A percentile compares a stretch with the other conserved stretches of the same genome.
These are phyloP conservation scores for Geotrichum cucujoidarum DNA, from an alignment of 1,139 yeast species.

Conservation along the genomic window DNA sequence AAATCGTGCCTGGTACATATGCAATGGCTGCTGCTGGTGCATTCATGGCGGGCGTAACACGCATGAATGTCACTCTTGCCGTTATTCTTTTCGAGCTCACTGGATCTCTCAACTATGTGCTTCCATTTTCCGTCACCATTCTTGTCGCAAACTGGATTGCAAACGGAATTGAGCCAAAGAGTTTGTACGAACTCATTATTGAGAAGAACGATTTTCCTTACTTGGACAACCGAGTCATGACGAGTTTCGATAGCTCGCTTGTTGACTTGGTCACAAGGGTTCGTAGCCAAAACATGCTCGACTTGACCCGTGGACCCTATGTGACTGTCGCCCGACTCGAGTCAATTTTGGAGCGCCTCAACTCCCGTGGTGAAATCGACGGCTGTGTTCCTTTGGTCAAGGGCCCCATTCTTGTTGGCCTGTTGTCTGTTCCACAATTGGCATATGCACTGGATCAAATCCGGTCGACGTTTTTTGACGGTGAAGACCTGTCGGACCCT, in stretches of 20 bases:
- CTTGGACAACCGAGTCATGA: constrained; percentile 41
- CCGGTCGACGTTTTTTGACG: constrained; percentile 27
- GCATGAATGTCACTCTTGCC: constrained; percentile 61
- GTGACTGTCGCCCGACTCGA: constrained; percentile 39
- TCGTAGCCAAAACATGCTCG: constrained; percentile 28
- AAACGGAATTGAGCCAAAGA: constrained; percentile 47
- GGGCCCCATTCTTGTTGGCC: constrained; percentile 43
- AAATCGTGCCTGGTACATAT: constrained; percentile 51
- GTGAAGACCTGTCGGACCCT: not conserved
- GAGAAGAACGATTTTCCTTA: constrained; percentile 53
- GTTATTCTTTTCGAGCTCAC: constrained; percentile 58
- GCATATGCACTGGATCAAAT: constrained; percentile 50
- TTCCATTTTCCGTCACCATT: constrained; percentile 55
- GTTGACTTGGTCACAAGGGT: constrained; percentile 42
- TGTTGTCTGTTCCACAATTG: constrained; percentile 50
- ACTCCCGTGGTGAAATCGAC: constrained; percentile 45
- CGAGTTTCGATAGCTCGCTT: constrained; percentile 41
- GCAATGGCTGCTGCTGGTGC: constrained; percentile 66
- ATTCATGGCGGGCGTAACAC: constrained; percentile 62
- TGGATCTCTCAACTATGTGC: constrained; percentile 54
- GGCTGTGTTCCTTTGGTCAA: constrained; percentile 49
- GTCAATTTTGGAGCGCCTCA: constrained; percentile 39
- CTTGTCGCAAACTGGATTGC: constrained; percentile 60
- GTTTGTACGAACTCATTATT: constrained; percentile 50
- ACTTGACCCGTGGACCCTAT: constrained; percentile 41